A percentile compares a stretch with the other conserved stretches of the same genome.
phyloP scores from a whole-genome alignment of 2,329 filamentous ascomycete genomes.

The Chrysoporthe austroafricana region DNA sequence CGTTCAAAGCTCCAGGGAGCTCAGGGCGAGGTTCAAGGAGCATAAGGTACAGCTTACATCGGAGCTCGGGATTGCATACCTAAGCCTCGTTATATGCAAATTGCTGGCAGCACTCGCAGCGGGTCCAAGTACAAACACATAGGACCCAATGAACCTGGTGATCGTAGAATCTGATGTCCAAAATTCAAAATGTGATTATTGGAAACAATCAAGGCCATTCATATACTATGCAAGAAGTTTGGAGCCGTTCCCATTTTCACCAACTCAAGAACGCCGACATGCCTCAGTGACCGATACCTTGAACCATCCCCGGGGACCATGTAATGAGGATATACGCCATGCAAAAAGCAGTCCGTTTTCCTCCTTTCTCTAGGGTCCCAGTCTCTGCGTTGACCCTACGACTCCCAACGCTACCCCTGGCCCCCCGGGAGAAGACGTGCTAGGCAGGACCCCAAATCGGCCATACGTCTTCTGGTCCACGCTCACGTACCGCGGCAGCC shows the following conservation, averaged over 20 bases:
- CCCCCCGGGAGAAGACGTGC: slow-evolving; percentile 45
- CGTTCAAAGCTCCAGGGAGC: background rate
- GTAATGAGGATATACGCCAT: background rate
- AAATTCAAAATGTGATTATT: no score
- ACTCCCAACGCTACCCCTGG: slow-evolving; percentile 67
- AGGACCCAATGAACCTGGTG: background rate
- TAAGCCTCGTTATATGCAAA: slow-evolving; percentile 24
- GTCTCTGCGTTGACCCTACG: slow-evolving; percentile 66
- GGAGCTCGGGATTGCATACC: slow-evolving; percentile 25
- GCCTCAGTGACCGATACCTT: background rate
- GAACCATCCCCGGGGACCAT: background rate
- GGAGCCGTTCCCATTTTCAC: background rate
- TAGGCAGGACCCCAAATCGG: slow-evolving; percentile 80
- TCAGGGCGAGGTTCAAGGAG: background rate
- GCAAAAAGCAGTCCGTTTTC: background rate
- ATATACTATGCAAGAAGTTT: background rate
- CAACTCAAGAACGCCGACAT: slow-evolving; percentile 5
- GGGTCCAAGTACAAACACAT: background rate
- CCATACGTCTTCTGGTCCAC: slow-evolving; percentile 97
- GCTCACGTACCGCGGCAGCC: slow-evolving; percentile 89
- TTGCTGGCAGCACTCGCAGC: background rate
- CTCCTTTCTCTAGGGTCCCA: slow-evolving; percentile 60
- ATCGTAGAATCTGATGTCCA: background rate
- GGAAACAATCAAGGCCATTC: background rate
- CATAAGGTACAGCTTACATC: slow-evolving; percentile 7